These are phyloP conservation scores for Globisporangium takayamanum DNA, from an alignment of 352 stramenopile species.

Conservation along the genomic window DNA sequence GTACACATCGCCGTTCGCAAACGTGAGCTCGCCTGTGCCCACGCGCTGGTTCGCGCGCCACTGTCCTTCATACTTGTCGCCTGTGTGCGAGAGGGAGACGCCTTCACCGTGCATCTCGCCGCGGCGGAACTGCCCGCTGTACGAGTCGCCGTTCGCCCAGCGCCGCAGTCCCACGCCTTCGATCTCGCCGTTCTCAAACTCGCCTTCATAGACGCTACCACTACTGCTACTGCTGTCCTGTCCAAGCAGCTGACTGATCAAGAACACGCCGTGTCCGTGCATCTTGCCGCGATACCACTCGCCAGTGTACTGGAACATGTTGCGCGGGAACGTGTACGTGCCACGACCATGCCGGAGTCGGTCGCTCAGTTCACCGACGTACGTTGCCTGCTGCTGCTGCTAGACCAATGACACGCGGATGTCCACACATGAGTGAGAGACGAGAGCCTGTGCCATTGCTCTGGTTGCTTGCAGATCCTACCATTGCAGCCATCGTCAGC, in stretches of 20 bases:
- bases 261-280: slow-evolving; percentile 39
- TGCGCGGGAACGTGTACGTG: slow-evolving; percentile 38
- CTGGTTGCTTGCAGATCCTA: too few species aligned
- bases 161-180: slow-evolving; percentile 41
- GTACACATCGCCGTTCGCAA: slow-evolving; percentile 30
- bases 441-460: too few species aligned
- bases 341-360: slow-evolving; percentile 39
- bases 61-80: slow-evolving; percentile 52
- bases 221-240: slow-evolving; percentile 4
- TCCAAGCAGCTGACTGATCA: slow-evolving; percentile 8
- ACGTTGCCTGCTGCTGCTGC: slow-evolving; percentile 11
- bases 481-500: too few species aligned
- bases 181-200: slow-evolving; percentile 59
- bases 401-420: too few species aligned
- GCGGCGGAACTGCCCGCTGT: slow-evolving; percentile 43
- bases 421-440: too few species aligned
- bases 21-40: slow-evolving; percentile 31
- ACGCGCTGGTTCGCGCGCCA: slow-evolving; percentile 42
- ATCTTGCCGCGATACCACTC: slow-evolving; percentile 59
- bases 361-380: slow-evolving; percentile 34
- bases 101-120: slow-evolving; percentile 54
- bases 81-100: slow-evolving; percentile 26
- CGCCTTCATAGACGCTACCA: slow-evolving; percentile 36
- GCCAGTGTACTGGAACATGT: slow-evolving; percentile 56
- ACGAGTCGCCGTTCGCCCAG: slow-evolving; percentile 52